Evolutionary conservation across 176 grass and related monocot genomes (phyloP).

Genomic region (Eleusine coracana): DNA sequence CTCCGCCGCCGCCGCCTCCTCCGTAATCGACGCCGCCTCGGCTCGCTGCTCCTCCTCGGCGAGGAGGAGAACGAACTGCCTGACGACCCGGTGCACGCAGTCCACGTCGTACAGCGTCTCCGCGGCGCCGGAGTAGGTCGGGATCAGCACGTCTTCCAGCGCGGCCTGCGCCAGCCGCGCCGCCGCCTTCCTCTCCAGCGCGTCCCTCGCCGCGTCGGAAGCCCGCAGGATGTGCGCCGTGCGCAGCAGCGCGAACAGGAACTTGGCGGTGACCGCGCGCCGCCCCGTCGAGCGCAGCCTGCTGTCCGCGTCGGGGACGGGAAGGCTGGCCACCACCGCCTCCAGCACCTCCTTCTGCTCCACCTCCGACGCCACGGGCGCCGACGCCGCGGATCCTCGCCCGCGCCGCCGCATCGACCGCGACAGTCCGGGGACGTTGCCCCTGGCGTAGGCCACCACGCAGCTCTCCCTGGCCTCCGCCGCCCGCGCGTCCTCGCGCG

Average conservation of each 20-base stretch:
- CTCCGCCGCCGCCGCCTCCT: constrained; percentile 18
- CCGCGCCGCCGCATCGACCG: constrained; percentile 55
- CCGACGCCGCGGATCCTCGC: constrained; percentile 62
- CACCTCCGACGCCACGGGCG: constrained; percentile 64
- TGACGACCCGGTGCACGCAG: constrained; percentile 71
- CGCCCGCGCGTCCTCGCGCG: constrained; percentile 41
- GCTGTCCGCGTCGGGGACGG: constrained; percentile 31
- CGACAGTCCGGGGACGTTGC: constrained; percentile 80
- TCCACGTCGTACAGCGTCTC: constrained; percentile 93
- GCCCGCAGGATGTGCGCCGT: constrained; percentile 76
- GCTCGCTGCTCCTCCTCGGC: constrained; percentile 26
- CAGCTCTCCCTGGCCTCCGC: constrained; percentile 68
- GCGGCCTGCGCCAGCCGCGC: constrained; percentile 70
- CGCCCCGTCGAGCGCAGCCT: constrained; percentile 39
- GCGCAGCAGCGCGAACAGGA: constrained; percentile 74
- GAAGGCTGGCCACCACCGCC: constrained; percentile 66
- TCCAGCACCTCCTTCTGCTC: constrained; percentile 86
- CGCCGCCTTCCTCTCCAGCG: constrained; percentile 74
- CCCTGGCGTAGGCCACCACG: constrained; percentile 76
- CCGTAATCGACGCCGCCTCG: constrained; percentile 14
- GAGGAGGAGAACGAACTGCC: constrained; percentile 53
- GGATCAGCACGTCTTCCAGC: constrained; percentile 83
- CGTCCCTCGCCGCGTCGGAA: constrained; percentile 40
- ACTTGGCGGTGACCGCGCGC: constrained; percentile 59
- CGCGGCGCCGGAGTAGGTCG: constrained; percentile 66